Evolutionary conservation across 1,139 yeast species (phyloP).

Genomic region (Hemisphaericaspora xylofermentans): DNA sequence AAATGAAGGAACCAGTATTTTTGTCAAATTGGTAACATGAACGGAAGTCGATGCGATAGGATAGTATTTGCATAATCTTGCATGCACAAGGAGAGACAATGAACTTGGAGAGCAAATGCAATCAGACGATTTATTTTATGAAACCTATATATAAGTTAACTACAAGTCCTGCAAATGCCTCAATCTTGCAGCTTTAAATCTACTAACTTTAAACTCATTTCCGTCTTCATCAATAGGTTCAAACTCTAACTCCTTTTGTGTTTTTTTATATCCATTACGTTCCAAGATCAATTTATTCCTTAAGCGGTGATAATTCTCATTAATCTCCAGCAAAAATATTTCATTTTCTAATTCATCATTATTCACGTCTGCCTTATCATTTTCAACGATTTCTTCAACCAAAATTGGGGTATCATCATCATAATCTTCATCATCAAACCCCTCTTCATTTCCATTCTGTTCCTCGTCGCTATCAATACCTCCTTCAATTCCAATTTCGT

Average conservation of each 20-base stretch:
- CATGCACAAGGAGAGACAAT: no score
- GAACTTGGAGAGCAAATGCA: no score
- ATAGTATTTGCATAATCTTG: no score
- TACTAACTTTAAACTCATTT: conserved; percentile 56
- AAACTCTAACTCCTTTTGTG: conserved; percentile 52
- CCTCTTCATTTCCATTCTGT: conserved; percentile 12
- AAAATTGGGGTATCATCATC: conserved; percentile 42
- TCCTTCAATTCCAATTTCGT: conserved; percentile 22
- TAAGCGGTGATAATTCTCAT: conserved; percentile 56
- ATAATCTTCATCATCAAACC: conserved; percentile 24
- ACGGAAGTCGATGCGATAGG: no score
- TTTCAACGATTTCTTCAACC: conserved; percentile 39
- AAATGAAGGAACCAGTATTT: no score
- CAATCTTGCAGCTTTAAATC: conserved; percentile 62
- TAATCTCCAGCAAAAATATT: conserved; percentile 44
- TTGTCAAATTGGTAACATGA: no score
- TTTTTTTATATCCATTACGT: conserved; percentile 44
- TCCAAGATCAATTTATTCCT: conserved; percentile 49
- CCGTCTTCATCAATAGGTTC: conserved; percentile 76
- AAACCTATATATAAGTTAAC: not conserved
- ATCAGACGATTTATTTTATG: no score
- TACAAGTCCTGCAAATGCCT: not conserved
- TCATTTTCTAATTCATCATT: conserved; percentile 24
- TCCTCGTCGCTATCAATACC: conserved; percentile 24
- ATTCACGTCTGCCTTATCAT: conserved; percentile 19